These are phyloP conservation scores for Clarireedia monteithiana DNA, from an alignment of 2,329 filamentous ascomycete genomes.

Conservation along the genomic window DNA sequence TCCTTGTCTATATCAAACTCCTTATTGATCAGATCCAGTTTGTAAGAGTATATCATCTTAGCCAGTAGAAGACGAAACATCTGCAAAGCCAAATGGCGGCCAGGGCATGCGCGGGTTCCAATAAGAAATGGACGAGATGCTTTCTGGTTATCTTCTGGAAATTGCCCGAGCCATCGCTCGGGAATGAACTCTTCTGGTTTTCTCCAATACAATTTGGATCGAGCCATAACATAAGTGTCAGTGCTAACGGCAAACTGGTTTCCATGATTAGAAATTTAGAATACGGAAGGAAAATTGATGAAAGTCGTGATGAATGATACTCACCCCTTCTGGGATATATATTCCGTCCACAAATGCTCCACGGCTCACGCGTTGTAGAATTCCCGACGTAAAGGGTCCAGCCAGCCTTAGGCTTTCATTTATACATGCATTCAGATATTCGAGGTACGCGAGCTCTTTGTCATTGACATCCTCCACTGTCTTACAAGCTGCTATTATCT, in stretches of 20 bases:
- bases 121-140: neutral
- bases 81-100: neutral
- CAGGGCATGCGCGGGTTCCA: neutral
- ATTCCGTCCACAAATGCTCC: neutral
- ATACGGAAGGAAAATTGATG: neutral
- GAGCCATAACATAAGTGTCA: neutral
- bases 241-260: neutral
- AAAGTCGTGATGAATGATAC: neutral
- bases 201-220: neutral
- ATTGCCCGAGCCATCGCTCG: neutral
- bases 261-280: neutral
- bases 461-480: slow-evolving; percentile 33
- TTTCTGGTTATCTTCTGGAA: neutral
- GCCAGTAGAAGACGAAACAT: neutral
- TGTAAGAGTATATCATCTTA: neutral
- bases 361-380: neutral
- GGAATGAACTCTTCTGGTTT: neutral
- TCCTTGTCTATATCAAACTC: neutral
- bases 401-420: neutral
- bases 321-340: neutral
- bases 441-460: neutral
- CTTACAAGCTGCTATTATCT: slow-evolving; percentile 34
- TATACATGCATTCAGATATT: slow-evolving; percentile 3
- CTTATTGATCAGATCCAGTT: neutral
- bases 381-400: neutral